A percentile compares a stretch with the other conserved stretches of the same genome.
Conservation (phyloP, 371 early-diverging fungal species). For the Phascolomyces articulosus region DNA sequence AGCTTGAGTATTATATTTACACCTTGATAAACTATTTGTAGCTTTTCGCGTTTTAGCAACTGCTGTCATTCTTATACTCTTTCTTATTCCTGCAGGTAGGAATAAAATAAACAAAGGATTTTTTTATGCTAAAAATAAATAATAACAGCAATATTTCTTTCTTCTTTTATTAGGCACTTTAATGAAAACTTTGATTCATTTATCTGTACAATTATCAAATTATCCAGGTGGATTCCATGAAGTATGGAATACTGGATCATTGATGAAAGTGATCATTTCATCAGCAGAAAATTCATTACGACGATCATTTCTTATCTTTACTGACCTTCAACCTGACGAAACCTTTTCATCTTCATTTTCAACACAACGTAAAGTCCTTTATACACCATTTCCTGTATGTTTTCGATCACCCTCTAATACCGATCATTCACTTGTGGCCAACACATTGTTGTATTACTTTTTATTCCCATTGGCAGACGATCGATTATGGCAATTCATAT, state of each 20-base stretch:
- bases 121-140: too few relatives aligned
- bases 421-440: slow-evolving; percentile 32
- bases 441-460: slow-evolving; percentile 33
- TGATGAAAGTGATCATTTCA: slow-evolving; percentile 10
- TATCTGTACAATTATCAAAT: slow-evolving; percentile 40
- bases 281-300: slow-evolving; percentile 15
- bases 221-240: slow-evolving; percentile 21
- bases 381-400: slow-evolving; percentile 48
- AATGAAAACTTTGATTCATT: slow-evolving; percentile 56
- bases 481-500: slow-evolving; percentile 50
- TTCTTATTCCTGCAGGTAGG: slow-evolving; percentile 35
- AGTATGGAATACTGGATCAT: slow-evolving; percentile 18
- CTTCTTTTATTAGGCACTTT: slow-evolving; percentile 37
- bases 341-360: slow-evolving; percentile 1
- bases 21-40: slow-evolving; percentile 14
- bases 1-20: too few relatives aligned
- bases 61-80: slow-evolving; percentile 27
- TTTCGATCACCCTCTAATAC: slow-evolving; percentile 12
- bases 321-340: slow-evolving; percentile 5
- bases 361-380: slow-evolving; percentile 23
- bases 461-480: slow-evolving; percentile 58
- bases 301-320: background rate
- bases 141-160: too few relatives aligned
- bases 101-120: background rate
- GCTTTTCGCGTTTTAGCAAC: slow-evolving; percentile 38